Conservation (phyloP, 768 basidiomycete species). For the Lentinula edodes region DNA sequence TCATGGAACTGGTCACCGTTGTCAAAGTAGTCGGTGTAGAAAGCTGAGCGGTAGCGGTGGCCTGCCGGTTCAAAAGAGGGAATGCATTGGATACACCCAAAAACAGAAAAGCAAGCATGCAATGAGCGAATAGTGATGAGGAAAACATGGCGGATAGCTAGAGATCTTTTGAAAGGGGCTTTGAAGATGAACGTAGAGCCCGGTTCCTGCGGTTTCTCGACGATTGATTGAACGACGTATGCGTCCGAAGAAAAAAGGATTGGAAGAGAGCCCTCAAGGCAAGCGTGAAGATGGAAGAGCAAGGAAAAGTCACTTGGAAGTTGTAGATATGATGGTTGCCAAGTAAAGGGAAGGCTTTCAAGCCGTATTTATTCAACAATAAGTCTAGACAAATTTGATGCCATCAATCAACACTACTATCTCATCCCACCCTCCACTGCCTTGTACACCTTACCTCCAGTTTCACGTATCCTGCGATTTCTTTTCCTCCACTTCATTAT, state of each 20-base stretch:
- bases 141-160: conserved; percentile 32
- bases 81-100: conserved; percentile 27
- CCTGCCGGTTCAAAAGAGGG: conserved; percentile 30
- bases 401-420: background rate
- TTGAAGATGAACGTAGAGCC: conserved; percentile 29
- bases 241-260: conserved; percentile 30
- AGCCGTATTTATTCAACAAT: background rate
- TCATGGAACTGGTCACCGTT: conserved; percentile 37
- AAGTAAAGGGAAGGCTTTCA: background rate
- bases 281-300: conserved; percentile 16
- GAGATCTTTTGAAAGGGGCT: conserved; percentile 15
- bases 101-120: conserved; percentile 29
- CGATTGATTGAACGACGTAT: conserved; percentile 25
- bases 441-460: conserved; percentile 80
- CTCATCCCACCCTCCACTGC: conserved; percentile 71
- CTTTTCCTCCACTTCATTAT: conserved; percentile 36
- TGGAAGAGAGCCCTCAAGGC: conserved; percentile 42
- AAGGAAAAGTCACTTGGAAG: conserved; percentile 18
- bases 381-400: background rate
- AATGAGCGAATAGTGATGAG: conserved; percentile 29
- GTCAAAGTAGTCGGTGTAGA: conserved; percentile 30
- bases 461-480: conserved; percentile 39
- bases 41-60: conserved; percentile 8
- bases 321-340: conserved; percentile 13
- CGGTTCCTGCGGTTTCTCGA: conserved; percentile 49